A percentile compares a stretch with the other conserved stretches of the same genome.
phyloP scores from a whole-genome alignment of 257 asterid species.

The Fraxinus pennsylvanica region DNA sequence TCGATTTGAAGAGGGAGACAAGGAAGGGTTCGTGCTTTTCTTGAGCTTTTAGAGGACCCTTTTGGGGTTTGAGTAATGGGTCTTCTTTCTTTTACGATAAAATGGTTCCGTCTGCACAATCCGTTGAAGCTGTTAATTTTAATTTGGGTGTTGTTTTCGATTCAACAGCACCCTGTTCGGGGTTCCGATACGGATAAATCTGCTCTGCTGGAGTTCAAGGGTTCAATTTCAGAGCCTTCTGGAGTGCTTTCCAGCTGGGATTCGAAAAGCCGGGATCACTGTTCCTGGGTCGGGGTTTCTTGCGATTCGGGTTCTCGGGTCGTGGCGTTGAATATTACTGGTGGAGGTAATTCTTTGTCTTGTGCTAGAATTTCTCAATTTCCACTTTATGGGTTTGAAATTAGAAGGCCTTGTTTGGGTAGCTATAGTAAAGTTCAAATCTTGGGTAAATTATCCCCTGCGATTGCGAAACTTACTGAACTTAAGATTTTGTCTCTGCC shows the following conservation, averaged over 20 bases:
- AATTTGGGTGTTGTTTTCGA: slow-evolving; percentile 45
- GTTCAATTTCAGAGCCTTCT: slow-evolving; percentile 61
- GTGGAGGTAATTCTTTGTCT: slow-evolving; percentile 78
- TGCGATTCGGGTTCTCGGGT: slow-evolving; percentile 75
- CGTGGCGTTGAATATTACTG: slow-evolving; percentile 63
- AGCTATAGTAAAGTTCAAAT: slow-evolving; percentile 34
- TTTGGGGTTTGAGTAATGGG: slow-evolving; percentile 66
- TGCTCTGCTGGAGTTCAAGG: slow-evolving; percentile 78
- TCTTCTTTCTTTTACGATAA: slow-evolving; percentile 48
- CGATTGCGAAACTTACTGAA: slow-evolving; percentile 58
- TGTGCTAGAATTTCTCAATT: slow-evolving; percentile 73
- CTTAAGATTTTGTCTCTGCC: slow-evolving; percentile 75
- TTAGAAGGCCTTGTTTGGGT: slow-evolving; percentile 61
- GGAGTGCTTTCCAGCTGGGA: slow-evolving; percentile 70
- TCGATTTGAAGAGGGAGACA: slow-evolving; percentile 14
- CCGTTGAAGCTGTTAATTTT: slow-evolving; percentile 60
- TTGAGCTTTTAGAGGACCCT: slow-evolving; percentile 39
- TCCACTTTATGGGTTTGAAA: slow-evolving; percentile 80
- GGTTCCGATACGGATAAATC: slow-evolving; percentile 72
- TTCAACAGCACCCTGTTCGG: slow-evolving; percentile 39
- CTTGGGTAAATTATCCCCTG: slow-evolving; percentile 55
- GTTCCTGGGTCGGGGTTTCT: slow-evolving; percentile 76
- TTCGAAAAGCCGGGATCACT: slow-evolving; percentile 47
- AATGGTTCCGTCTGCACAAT: slow-evolving; percentile 54
- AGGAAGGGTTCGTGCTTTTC: slow-evolving; percentile 32